Base-by-base conservation (phyloP, 192 early-diverging fungal genomes). In the Mortierella claussenii region DNA sequence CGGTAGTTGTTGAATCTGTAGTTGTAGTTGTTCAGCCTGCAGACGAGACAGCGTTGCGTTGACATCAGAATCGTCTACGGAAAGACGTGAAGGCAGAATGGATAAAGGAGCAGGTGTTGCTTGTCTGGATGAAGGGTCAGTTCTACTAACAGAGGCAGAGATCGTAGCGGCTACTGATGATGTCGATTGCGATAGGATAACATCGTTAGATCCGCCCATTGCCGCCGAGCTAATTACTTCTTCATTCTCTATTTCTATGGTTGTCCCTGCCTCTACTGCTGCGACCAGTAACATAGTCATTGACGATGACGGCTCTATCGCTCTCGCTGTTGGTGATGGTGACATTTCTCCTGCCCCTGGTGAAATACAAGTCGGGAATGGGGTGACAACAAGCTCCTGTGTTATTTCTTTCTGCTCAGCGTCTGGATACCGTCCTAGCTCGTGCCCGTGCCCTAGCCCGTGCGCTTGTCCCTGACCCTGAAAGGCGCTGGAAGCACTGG, bases 241-340 rank as follows among this genome's bases (percentile, higher is more conserved):
- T 42, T 42, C 17, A 8, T 11, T 42, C 40, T 11, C 45, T 46
- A 15, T n/a, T n/a, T 13, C 15, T 20, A 4, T 46, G 5, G 10
- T 46, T 46, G 21, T 46, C 21, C 7, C n/a, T 46, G 10, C 7
- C 45, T 46, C 45, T n/a, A 17, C 4, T 20, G 7, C 15, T 7
- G 45, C 15, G 15, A 21, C 7, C 45, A 46, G 4, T 17, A n/a
- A 46, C 21, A 21, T 15, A 10, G 45, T 46, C 21, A 4, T 46
- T 46, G 45, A 17, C 45, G 21, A 46, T 20, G 10, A 15, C 32
- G 3, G 23, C 28, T 11, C 28, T 36, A 33, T 21, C 7, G 32
- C 24, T 55, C 15, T 31, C 36, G 32, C 53, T 55, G 24, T 55
- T 55, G 32, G 18, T 34, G 53, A n/a, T 36, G 21, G 45, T 46